Conservation (phyloP, 2,329 filamentous ascomycete genomes). For the Sarocladium kiliense region DNA sequence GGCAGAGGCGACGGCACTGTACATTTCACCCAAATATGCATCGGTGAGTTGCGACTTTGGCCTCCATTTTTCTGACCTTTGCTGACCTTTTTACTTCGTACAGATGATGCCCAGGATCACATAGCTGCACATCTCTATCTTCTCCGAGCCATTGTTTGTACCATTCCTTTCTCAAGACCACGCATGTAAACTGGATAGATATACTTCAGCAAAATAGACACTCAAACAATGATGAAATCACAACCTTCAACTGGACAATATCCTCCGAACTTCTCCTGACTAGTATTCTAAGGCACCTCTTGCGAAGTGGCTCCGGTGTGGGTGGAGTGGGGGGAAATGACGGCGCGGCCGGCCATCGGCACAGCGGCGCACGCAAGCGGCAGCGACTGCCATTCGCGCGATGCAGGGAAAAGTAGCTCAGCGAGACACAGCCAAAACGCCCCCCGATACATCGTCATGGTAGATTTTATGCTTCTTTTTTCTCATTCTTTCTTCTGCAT, state of each 20-base stretch:
- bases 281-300: background rate
- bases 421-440: no score
- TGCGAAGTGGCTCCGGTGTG: background rate
- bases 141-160: no score
- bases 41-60: slow-evolving; percentile 47
- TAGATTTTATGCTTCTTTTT: background rate
- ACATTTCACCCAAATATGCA: slow-evolving; percentile 82
- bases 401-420: background rate
- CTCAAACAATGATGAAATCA: background rate
- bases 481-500: background rate
- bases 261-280: no score
- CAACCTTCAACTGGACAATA: background rate
- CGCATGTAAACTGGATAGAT: no score
- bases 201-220: background rate
- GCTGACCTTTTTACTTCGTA: slow-evolving; percentile 8
- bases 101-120: slow-evolving; percentile 25
- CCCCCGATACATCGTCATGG: background rate
- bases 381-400: slow-evolving; percentile 8
- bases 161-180: background rate
- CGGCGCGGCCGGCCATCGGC: slow-evolving; percentile 3
- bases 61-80: slow-evolving; percentile 1
- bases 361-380: slow-evolving; percentile 4
- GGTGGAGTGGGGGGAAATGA: background rate
- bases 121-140: background rate
- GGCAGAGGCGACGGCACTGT: slow-evolving; percentile 80